Percentiles rank a stretch among this genome's conserved stretches.
Conservation (phyloP, 2,329 filamentous ascomycete genomes). For the Colletotrichum spinosum region DNA sequence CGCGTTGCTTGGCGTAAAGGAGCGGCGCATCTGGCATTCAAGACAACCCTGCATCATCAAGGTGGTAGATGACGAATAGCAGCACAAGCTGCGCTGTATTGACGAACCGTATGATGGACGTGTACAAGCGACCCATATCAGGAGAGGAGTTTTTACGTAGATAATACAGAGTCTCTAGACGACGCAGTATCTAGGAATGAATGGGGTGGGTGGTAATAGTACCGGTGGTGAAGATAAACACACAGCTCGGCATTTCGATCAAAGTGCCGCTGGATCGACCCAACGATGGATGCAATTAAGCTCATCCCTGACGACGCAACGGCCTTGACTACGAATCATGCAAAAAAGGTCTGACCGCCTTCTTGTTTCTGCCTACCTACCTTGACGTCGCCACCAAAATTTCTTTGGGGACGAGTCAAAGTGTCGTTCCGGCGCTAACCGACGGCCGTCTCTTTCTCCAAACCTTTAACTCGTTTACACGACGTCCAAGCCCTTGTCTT, state of each 20-base stretch:
- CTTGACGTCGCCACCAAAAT: constrained; percentile 27
- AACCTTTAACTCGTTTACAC: constrained; percentile 21
- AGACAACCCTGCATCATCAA: constrained; percentile 66
- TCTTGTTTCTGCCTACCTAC: constrained; percentile 18
- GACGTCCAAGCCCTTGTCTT: constrained; percentile 10
- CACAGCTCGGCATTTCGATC: too few species aligned
- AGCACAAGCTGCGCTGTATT: constrained; percentile 9
- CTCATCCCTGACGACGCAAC: constrained; percentile 24
- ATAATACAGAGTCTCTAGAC: constrained; percentile 19
- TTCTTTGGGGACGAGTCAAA: constrained; percentile 5
- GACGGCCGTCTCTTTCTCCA: constrained; percentile 24
- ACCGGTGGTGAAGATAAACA: neutral
- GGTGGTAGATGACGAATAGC: constrained; percentile 58
- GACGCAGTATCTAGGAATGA: neutral
- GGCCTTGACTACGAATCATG: constrained; percentile 23
- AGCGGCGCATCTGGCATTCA: constrained; percentile 74
- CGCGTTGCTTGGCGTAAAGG: constrained; percentile 67
- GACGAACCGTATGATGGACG: constrained; percentile 31
- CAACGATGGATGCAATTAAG: constrained; percentile 25
- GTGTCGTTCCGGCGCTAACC: constrained; percentile 32
- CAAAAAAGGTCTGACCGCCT: constrained; percentile 30
- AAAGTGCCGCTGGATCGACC: neutral
- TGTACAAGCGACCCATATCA: constrained; percentile 13
- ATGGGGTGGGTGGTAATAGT: neutral
- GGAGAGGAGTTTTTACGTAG: constrained; percentile 28